Conservation (phyloP, 768 basidiomycete genomes). For the Butyriboletus loyo region DNA sequence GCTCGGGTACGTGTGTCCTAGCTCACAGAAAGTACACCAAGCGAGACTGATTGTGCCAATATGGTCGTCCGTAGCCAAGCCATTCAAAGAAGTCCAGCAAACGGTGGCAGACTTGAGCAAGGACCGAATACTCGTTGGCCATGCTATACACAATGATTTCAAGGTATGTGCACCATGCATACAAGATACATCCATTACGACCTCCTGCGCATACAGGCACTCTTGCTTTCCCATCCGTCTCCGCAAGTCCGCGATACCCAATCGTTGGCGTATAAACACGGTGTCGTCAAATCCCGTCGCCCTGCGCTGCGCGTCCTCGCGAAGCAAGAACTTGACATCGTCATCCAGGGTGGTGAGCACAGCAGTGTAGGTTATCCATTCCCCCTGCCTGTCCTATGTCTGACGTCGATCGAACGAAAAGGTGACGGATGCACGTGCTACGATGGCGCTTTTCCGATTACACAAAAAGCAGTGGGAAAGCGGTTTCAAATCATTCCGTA, state of each 20-base stretch:
- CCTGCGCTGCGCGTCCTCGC: constrained; percentile 79
- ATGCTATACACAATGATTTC: constrained; percentile 89
- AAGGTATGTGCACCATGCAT: constrained; percentile 41
- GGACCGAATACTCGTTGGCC: constrained; percentile 81
- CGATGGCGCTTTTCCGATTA: constrained; percentile 89
- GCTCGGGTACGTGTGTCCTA: constrained; percentile 41
- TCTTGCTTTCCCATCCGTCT: constrained; percentile 70
- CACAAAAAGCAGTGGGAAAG: constrained; percentile 84
- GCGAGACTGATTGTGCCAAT: background rate
- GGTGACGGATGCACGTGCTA: constrained; percentile 92
- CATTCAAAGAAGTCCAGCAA: constrained; percentile 78
- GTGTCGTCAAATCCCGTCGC: constrained; percentile 57
- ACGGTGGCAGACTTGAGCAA: constrained; percentile 69
- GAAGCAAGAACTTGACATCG: constrained; percentile 70
- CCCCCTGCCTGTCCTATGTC: background rate
- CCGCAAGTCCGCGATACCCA: constrained; percentile 70
- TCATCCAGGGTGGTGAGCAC: constrained; percentile 88
- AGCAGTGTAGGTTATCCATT: constrained; percentile 60
- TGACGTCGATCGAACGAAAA: constrained; percentile 28
- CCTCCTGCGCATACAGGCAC: constrained; percentile 35
- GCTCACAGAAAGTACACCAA: no score
- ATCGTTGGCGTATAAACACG: constrained; percentile 52
- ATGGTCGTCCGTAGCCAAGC: constrained; percentile 51
- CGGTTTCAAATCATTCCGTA: constrained; percentile 22
- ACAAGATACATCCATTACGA: background rate